Evolutionary conservation across 305 asterid species (phyloP).

Genomic region (Withania somnifera): DNA sequence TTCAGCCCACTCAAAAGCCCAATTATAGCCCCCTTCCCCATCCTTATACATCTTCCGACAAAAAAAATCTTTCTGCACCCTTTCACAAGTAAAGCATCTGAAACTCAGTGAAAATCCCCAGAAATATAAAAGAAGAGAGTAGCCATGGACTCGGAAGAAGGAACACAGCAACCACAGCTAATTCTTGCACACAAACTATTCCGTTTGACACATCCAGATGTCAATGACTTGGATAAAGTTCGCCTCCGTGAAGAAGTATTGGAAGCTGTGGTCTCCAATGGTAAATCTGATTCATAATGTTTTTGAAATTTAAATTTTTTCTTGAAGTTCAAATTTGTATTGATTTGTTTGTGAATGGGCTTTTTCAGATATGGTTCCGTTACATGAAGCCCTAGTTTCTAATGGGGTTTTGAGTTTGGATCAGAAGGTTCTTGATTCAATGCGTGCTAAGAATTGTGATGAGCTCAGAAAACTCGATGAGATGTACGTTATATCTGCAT

Average conservation of each 20-base stretch:
- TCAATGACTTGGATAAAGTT: conserved; percentile 77
- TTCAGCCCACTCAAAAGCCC: not conserved
- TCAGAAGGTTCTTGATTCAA: conserved; percentile 53
- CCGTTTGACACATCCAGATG: conserved; percentile 60
- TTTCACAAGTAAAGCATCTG: not conserved
- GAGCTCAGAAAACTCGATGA: conserved; percentile 67
- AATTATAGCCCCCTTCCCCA: not conserved
- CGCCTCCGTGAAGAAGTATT: conserved; percentile 89
- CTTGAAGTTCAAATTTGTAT: not conserved
- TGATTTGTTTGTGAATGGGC: not conserved
- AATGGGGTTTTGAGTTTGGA: conserved; percentile 49
- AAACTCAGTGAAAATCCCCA: not conserved
- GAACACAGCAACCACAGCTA: conserved; percentile 71
- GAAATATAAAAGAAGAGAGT: not conserved
- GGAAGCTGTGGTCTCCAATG: conserved; percentile 54
- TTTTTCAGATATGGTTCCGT: conserved; percentile 55
- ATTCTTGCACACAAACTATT: conserved; percentile 68
- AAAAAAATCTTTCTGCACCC: not conserved
- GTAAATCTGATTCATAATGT: conserved; percentile 15
- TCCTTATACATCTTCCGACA: not conserved
- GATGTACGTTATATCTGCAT: conserved; percentile 20
- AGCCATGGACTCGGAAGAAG: conserved; percentile 73
- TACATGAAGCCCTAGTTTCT: conserved; percentile 66
- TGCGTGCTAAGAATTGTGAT: conserved; percentile 52
- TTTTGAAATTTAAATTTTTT: not conserved